phyloP scores from a whole-genome alignment of 768 basidiomycete species.

The Scleroderma bovista region DNA sequence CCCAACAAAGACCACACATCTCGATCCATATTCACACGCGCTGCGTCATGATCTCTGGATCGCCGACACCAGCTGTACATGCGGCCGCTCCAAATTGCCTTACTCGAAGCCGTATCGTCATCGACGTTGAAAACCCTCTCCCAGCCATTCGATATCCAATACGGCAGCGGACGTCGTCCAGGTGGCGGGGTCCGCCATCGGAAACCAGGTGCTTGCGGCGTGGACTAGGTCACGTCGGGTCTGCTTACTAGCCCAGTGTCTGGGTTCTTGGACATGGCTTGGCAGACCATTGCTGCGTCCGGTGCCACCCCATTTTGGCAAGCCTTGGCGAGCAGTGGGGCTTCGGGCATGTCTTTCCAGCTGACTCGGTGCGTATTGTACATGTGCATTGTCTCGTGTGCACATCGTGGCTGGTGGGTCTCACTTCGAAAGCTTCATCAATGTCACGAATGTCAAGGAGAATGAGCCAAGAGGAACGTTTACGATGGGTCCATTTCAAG shows the following conservation, averaged over 20 bases:
- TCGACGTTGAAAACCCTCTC: slow-evolving; percentile 55
- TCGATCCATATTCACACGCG: not conserved
- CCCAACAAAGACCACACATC: slow-evolving; percentile 1
- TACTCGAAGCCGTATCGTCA: slow-evolving; percentile 49
- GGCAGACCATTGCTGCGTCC: slow-evolving; percentile 66
- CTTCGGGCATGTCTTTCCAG: slow-evolving; percentile 80
- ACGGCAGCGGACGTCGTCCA: slow-evolving; percentile 86
- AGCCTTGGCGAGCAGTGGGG: slow-evolving; percentile 54
- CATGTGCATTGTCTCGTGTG: not conserved
- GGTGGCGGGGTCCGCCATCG: slow-evolving; percentile 84
- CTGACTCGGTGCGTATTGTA: slow-evolving; percentile 69
- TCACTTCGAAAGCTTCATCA: slow-evolving; percentile 32
- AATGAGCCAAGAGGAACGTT: slow-evolving; percentile 73
- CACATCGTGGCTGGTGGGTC: not conserved
- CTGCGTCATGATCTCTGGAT: slow-evolving; percentile 88
- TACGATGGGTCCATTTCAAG: too few species aligned
- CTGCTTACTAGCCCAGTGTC: slow-evolving; percentile 70
- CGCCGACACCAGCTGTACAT: slow-evolving; percentile 44
- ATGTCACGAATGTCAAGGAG: slow-evolving; percentile 35
- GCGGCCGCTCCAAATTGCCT: slow-evolving; percentile 42
- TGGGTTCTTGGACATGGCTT: slow-evolving; percentile 86
- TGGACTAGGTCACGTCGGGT: slow-evolving; percentile 47
- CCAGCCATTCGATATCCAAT: slow-evolving; percentile 60
- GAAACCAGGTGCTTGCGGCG: slow-evolving; percentile 72
- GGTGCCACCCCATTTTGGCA: slow-evolving; percentile 81